These are phyloP conservation scores for Calophaca sinica DNA, from an alignment of 306 rosid genomes.

Conservation along the genomic window DNA sequence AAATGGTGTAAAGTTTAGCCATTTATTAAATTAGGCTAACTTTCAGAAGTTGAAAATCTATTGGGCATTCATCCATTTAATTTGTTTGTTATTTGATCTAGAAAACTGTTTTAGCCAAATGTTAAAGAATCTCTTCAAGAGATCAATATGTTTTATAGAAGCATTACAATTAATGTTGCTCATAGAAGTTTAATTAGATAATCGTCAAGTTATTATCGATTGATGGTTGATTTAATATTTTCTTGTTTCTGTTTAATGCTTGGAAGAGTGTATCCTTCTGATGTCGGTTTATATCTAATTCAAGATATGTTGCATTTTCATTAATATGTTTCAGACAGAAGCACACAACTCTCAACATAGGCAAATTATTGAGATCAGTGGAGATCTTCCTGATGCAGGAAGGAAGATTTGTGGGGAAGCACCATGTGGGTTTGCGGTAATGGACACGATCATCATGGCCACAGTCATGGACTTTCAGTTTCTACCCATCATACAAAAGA, in stretches of 20 bases:
- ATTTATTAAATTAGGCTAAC: background rate
- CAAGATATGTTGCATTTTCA: constrained; percentile 17
- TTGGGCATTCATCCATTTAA: background rate
- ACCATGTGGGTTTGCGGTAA: no score
- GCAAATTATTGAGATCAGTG: no score
- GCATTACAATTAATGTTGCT: constrained; percentile 10
- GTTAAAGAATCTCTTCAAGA: background rate
- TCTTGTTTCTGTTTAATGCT: constrained; percentile 34
- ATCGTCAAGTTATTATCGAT: no score
- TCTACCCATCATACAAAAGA: constrained; percentile 50
- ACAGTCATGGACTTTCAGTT: constrained; percentile 54
- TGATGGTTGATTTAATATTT: constrained; percentile 21
- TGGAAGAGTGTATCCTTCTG: background rate
- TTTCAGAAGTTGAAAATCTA: background rate
- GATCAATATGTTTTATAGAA: constrained; percentile 30
- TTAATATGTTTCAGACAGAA: no score
- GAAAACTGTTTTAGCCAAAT: constrained; percentile 9
- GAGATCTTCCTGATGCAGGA: no score
- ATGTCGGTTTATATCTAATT: constrained; percentile 26
- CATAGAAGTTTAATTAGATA: constrained; percentile 20
- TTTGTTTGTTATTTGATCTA: background rate
- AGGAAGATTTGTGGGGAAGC: no score
- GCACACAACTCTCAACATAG: no score
- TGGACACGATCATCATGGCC: constrained; percentile 49
- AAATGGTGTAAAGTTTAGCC: background rate